These are phyloP conservation scores for Arthrobotrys sinensis DNA, from an alignment of 2,329 filamentous ascomycete species.

Conservation along the genomic window DNA sequence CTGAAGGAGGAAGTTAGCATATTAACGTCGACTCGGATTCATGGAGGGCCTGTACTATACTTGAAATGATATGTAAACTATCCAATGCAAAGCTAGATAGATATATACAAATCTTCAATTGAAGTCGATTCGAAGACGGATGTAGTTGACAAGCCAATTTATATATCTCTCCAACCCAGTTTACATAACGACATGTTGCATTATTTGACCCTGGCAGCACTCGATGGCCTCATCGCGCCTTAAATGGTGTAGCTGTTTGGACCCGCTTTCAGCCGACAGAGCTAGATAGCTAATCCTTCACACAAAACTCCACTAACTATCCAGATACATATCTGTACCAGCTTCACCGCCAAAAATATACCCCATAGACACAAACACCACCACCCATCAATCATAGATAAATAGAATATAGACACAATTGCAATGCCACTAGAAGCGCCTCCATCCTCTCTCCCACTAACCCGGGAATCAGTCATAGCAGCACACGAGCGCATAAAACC, in stretches of 20 bases:
- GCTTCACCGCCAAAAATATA: background rate
- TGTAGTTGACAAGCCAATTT: too few species aligned
- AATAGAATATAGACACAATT: background rate
- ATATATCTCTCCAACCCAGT: too few species aligned
- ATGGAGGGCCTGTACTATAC: background rate
- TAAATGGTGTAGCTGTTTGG: conserved; percentile 17
- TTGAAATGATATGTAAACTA: too few species aligned
- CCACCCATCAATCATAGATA: too few species aligned
- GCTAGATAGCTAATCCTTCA: conserved; percentile 9
- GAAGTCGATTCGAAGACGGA: too few species aligned
- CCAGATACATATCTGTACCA: background rate
- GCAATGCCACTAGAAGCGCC: conserved; percentile 49
- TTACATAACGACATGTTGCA: background rate
- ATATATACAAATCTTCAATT: too few species aligned
- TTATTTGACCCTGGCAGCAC: background rate
- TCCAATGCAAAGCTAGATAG: too few species aligned
- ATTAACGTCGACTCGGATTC: background rate
- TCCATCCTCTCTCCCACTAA: conserved; percentile 74
- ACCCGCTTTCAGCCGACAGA: conserved; percentile 5
- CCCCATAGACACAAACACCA: too few species aligned
- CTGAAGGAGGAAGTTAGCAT: too few species aligned
- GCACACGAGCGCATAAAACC: conserved; percentile 81
- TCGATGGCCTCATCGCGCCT: conserved; percentile 9
- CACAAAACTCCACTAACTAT: background rate
- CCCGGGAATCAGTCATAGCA: conserved; percentile 78